These are phyloP conservation scores for Aspergillus bombycis DNA, from an alignment of 2,329 filamentous ascomycete genomes.

Conservation along the genomic window DNA sequence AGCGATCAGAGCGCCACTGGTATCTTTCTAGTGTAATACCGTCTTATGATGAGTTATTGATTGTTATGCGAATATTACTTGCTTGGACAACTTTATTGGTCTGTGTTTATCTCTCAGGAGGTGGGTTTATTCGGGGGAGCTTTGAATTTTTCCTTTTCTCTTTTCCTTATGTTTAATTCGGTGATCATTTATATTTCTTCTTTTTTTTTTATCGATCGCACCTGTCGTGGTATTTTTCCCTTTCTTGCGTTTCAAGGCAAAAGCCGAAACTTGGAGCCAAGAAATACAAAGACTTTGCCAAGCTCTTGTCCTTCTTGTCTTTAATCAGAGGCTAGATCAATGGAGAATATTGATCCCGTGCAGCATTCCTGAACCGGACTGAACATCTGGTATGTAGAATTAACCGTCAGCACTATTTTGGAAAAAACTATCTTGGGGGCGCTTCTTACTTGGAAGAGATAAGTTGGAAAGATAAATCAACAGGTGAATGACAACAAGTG, in stretches of 20 bases:
- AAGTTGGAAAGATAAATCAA: constrained; percentile 5
- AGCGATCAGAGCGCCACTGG: constrained; percentile 39
- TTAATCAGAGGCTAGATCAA: constrained; percentile 16
- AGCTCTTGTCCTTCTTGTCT: constrained; percentile 28
- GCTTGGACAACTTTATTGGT: not conserved
- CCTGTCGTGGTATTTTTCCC: not conserved
- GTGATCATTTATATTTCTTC: not conserved
- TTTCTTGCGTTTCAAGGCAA: constrained; percentile 5
- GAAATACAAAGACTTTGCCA: constrained; percentile 19
- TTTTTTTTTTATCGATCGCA: not conserved
- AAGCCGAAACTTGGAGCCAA: constrained; percentile 8
- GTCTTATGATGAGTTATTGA: constrained; percentile 11
- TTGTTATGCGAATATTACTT: not conserved
- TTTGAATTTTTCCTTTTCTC: not conserved
- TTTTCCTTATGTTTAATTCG: not conserved
- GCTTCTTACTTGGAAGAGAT: not conserved
- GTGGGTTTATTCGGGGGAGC: not conserved
- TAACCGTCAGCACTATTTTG: constrained; percentile 1
- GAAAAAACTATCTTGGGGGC: not conserved
- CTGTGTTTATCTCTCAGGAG: not conserved
- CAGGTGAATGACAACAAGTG: not conserved
- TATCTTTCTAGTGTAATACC: constrained; percentile 24
- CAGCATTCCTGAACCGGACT: constrained; percentile 27
- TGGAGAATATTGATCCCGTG: constrained; percentile 19
- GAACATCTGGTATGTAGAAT: constrained; percentile 15